Evolutionary conservation across 768 basidiomycete species (phyloP).

Genomic region (Lentinula sp.): DNA sequence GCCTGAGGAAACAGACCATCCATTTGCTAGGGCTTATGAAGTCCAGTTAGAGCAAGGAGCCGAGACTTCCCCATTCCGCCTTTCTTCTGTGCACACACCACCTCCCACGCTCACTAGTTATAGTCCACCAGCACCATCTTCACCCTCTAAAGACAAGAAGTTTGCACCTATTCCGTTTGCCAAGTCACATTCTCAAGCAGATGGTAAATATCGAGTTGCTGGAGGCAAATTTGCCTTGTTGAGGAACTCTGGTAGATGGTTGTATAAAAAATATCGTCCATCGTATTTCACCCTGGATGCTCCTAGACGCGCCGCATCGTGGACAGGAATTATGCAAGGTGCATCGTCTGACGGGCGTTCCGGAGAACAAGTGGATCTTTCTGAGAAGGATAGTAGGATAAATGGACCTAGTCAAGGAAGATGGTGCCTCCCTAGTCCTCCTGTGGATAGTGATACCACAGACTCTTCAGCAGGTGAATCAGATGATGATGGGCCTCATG

Average conservation of each 20-base stretch:
- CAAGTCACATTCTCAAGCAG: constrained; percentile 50
- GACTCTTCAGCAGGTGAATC: constrained; percentile 8
- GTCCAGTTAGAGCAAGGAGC: neutral
- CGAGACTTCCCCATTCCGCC: neutral
- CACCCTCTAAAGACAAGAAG: constrained; percentile 18
- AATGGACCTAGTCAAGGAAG: neutral
- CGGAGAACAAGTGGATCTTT: neutral
- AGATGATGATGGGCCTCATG: neutral
- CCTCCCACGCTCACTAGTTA: neutral
- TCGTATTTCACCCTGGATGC: neutral
- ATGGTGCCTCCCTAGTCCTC: constrained; percentile 46
- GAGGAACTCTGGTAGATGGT: neutral
- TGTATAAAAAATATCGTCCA: constrained; percentile 12
- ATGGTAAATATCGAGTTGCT: constrained; percentile 60
- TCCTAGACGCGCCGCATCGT: neutral
- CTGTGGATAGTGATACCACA: constrained; percentile 40
- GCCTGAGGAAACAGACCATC: neutral
- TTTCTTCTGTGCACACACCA: neutral
- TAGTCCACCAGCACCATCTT: constrained; percentile 8
- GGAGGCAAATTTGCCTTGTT: constrained; percentile 57
- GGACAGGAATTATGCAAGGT: neutral
- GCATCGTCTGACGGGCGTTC: neutral
- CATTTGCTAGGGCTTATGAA: too few species aligned
- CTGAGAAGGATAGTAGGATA: neutral
- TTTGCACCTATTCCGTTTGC: constrained; percentile 80